These are phyloP conservation scores for Taiozyma sp. DNA, from an alignment of 1,139 yeast genomes.

Conservation along the genomic window DNA sequence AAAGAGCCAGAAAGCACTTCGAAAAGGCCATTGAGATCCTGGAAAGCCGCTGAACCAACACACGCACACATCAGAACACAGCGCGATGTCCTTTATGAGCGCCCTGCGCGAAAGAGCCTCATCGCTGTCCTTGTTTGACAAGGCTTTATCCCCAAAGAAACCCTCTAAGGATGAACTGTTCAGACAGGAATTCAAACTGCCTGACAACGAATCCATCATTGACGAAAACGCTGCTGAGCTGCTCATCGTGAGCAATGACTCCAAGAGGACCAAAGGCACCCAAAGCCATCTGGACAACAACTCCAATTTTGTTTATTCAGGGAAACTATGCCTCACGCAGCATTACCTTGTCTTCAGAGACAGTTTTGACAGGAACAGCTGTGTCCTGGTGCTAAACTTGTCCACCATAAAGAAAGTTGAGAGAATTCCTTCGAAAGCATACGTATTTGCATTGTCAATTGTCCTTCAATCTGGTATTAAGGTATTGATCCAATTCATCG, in stretches of 20 bases:
- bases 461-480: slow-evolving; percentile 64
- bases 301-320: slow-evolving; percentile 38
- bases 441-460: slow-evolving; percentile 75
- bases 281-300: slow-evolving; percentile 24
- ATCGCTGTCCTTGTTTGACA: slow-evolving; percentile 33
- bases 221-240: slow-evolving; percentile 72
- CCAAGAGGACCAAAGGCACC: not conserved
- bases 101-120: slow-evolving; percentile 18
- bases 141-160: slow-evolving; percentile 26
- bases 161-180: slow-evolving; percentile 66
- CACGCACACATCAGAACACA: not conserved
- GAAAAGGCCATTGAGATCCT: not conserved
- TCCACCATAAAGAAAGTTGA: slow-evolving; percentile 84
- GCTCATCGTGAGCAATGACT: slow-evolving; percentile 36
- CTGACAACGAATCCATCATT: slow-evolving; percentile 62
- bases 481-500: slow-evolving; percentile 69
- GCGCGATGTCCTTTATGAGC: slow-evolving; percentile 17
- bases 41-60: not conserved
- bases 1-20: not conserved
- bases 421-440: slow-evolving; percentile 69
- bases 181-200: slow-evolving; percentile 61
- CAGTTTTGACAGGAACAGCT: slow-evolving; percentile 61
- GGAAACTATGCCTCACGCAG: slow-evolving; percentile 65
- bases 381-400: slow-evolving; percentile 68
- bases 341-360: slow-evolving; percentile 75